A percentile compares a stretch with the other conserved stretches of the same genome.
Evolutionary conservation across 352 stramenopile genomes (phyloP).

Genomic region (Pilasporangium apinafurcum): DNA sequence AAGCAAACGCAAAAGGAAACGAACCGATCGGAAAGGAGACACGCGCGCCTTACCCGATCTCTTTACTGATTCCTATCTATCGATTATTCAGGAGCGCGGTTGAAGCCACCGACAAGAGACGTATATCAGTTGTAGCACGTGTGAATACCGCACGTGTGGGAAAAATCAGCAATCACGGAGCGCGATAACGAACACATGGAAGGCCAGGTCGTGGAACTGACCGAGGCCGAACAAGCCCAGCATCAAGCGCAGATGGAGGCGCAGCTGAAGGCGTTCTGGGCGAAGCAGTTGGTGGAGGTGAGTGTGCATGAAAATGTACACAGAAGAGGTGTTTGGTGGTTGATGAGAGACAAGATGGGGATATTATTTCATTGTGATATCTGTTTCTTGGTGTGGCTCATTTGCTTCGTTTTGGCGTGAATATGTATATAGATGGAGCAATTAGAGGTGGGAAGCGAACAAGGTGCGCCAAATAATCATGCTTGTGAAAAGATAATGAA

Average conservation of each 20-base stretch:
- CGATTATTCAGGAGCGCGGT: too few relatives aligned
- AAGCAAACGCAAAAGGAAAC: too few relatives aligned
- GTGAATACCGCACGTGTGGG: neutral
- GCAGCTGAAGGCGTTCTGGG: slow-evolving; percentile 92
- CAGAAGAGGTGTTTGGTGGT: too few relatives aligned
- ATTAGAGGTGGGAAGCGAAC: slow-evolving; percentile 90
- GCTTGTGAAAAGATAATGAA: too few relatives aligned
- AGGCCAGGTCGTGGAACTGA: slow-evolving; percentile 83
- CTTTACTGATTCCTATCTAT: too few relatives aligned
- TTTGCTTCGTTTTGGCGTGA: neutral
- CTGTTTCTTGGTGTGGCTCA: neutral
- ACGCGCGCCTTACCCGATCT: too few relatives aligned
- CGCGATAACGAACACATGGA: slow-evolving; percentile 42
- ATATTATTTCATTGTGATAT: too few relatives aligned
- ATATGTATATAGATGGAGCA: slow-evolving; percentile 71
- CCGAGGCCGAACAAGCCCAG: slow-evolving; percentile 77
- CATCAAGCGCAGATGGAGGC: slow-evolving; percentile 86
- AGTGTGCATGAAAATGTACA: too few relatives aligned
- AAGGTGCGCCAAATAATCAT: slow-evolving; percentile 70
- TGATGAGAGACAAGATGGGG: too few relatives aligned
- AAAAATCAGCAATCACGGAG: slow-evolving; percentile 3
- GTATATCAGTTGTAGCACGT: too few relatives aligned
- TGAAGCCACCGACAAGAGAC: too few relatives aligned
- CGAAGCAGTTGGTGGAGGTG: slow-evolving; percentile 83
- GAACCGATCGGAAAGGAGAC: too few relatives aligned